Conservation (phyloP, 345 rosid species). For the Populus nigra region DNA sequence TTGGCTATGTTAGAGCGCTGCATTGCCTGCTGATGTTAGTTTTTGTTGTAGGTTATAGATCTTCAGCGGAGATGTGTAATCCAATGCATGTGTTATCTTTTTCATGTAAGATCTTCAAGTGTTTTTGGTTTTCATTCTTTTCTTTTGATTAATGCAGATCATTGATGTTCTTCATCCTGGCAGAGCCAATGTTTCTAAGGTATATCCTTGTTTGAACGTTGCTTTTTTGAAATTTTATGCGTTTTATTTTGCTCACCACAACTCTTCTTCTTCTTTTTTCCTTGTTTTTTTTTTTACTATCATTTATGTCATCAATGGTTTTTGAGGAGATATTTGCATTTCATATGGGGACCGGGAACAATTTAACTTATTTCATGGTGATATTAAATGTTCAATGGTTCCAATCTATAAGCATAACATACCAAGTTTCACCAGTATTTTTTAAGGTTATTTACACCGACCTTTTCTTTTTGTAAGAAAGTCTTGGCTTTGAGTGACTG, state of each 20-base stretch:
- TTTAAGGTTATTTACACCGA: not conserved
- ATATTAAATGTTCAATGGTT: not conserved
- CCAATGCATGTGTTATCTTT: not conserved
- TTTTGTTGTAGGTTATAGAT: not conserved
- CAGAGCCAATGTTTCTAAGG: slow-evolving; percentile 93
- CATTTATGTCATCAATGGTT: not conserved
- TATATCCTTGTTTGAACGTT: slow-evolving; percentile 7
- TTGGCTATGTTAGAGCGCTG: not conserved
- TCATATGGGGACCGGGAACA: not conserved
- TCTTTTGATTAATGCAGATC: slow-evolving; percentile 40
- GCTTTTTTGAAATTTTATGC: not conserved
- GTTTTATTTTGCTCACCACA: not conserved
- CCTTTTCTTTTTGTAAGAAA: not conserved
- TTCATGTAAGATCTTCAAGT: not conserved
- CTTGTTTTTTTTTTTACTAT: not conserved
- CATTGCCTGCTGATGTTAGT: not conserved
- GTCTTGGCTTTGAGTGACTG: not conserved
- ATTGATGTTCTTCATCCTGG: slow-evolving; percentile 98
- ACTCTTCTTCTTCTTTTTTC: not conserved
- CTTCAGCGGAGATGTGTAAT: not conserved
- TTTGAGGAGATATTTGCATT: not conserved
- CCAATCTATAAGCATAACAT: not conserved
- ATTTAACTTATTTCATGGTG: not conserved
- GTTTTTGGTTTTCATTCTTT: not conserved
- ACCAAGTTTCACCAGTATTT: not conserved